Evolutionary conservation across 2,329 filamentous ascomycete genomes (phyloP).

Genomic region (Akanthomyces dipterigenus): DNA sequence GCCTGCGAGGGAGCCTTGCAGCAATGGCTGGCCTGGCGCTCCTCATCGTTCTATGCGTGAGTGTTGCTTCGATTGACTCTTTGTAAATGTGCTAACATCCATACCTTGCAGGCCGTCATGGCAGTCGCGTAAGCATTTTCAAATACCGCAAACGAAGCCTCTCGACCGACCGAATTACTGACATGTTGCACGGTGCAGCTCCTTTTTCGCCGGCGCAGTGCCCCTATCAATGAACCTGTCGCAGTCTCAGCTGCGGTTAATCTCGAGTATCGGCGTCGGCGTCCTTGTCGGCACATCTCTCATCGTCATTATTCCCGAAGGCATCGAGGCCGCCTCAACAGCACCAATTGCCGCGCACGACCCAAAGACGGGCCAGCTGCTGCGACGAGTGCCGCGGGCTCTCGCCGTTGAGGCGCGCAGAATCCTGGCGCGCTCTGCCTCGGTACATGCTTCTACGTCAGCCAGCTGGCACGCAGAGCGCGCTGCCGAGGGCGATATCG

Average conservation of each 20-base stretch:
- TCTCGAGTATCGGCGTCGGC: constrained; percentile 89
- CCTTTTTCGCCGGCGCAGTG: constrained; percentile 85
- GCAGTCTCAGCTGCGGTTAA: constrained; percentile 76
- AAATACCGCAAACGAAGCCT: constrained; percentile 3
- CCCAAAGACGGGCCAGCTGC: constrained; percentile 28
- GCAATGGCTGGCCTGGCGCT: constrained; percentile 35
- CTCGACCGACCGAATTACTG: constrained; percentile 11
- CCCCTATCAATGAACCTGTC: constrained; percentile 85
- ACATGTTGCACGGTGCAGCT: constrained; percentile 46
- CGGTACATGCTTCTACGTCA: neutral
- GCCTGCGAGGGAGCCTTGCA: constrained; percentile 8
- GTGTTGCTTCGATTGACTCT: constrained; percentile 15
- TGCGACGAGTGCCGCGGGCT: constrained; percentile 26
- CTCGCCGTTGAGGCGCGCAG: constrained; percentile 20
- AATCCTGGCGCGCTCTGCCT: constrained; percentile 12
- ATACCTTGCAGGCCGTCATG: constrained; percentile 43
- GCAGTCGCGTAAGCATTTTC: constrained; percentile 45
- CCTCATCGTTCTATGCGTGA: constrained; percentile 35
- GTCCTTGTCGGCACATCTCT: constrained; percentile 91
- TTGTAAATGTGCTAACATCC: neutral
- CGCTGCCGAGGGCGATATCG: neutral
- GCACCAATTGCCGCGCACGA: constrained; percentile 34
- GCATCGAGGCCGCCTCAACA: constrained; percentile 80
- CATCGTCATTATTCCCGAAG: constrained; percentile 96
- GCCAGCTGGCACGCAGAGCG: neutral